A percentile compares a stretch with the other conserved stretches of the same genome.
Conservation (phyloP, 2,329 filamentous ascomycete species). For the Shiraia sp. region DNA sequence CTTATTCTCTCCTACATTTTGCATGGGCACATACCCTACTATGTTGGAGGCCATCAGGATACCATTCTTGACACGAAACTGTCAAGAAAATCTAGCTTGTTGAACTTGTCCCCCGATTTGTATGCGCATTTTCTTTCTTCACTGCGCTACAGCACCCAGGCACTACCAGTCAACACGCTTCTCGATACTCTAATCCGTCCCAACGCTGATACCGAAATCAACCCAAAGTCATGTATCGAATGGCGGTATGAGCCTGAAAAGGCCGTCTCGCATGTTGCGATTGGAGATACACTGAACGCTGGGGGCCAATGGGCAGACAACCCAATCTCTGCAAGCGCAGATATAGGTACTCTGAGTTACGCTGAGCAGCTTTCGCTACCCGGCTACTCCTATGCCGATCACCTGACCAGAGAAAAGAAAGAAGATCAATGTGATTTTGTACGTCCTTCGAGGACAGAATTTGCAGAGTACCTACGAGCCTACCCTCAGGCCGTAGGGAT, state of each 20-base stretch:
- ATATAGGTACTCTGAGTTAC: conserved; percentile 65
- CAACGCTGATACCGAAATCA: conserved; percentile 61
- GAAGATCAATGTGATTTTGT: conserved; percentile 53
- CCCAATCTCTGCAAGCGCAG: conserved; percentile 55
- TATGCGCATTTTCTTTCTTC: conserved; percentile 64
- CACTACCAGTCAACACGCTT: conserved; percentile 63
- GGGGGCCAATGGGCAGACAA: conserved; percentile 66
- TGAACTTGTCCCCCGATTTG: conserved; percentile 54
- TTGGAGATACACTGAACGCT: conserved; percentile 55
- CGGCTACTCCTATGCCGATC: conserved; percentile 60
- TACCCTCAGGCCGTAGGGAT: conserved; percentile 61
- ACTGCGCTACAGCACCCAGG: conserved; percentile 64
- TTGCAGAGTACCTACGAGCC: conserved; percentile 58
- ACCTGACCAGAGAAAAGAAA: conserved; percentile 51
- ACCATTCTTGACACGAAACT: conserved; percentile 60
- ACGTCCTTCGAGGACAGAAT: conserved; percentile 58
- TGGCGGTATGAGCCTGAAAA: conserved; percentile 58
- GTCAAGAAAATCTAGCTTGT: conserved; percentile 50
- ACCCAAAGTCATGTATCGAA: conserved; percentile 55
- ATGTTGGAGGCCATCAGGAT: conserved; percentile 61
- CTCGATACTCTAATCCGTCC: conserved; percentile 63
- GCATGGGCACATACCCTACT: conserved; percentile 63
- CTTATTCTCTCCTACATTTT: conserved; percentile 66
- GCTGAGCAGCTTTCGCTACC: conserved; percentile 65
- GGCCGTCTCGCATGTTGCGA: conserved; percentile 57